These are phyloP conservation scores for Trypanosoma scelopori DNA, from an alignment of 208 protist species.

Conservation along the genomic window DNA sequence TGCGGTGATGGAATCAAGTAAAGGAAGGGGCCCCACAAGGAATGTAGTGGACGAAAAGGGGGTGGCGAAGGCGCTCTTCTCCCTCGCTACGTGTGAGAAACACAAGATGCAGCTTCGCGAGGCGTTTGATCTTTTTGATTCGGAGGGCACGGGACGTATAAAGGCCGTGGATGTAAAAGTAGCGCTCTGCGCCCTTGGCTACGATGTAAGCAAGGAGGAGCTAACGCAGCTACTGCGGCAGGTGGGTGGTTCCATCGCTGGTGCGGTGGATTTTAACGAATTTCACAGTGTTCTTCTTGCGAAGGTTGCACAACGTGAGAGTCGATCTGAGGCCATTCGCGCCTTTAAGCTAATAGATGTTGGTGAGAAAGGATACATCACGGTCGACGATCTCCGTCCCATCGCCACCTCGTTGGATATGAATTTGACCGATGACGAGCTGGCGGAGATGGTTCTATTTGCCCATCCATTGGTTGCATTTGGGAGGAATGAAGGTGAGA, in stretches of 20 bases:
- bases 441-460: conserved; percentile 97
- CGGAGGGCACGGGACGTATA: conserved; percentile 89
- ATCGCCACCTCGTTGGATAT: conserved; percentile 91
- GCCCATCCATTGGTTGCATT: conserved; percentile 71
- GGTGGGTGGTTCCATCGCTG: conserved; percentile 49
- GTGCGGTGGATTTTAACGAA: conserved; percentile 88
- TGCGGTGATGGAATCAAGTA: conserved; percentile 20
- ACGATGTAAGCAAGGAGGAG: conserved; percentile 91
- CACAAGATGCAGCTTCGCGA: conserved; percentile 88
- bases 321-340: conserved; percentile 80
- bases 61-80: conserved; percentile 33
- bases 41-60: conserved; percentile 11
- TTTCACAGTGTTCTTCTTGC: conserved; percentile 84
- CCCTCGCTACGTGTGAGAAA: conserved; percentile 68
- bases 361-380: conserved; percentile 91
- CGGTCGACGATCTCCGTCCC: conserved; percentile 94
- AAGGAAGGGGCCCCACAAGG: conserved; percentile 5
- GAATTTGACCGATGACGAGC: conserved; percentile 95
- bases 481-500: conserved; percentile 52
- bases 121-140: conserved; percentile 97
- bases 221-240: conserved; percentile 78
- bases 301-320: conserved; percentile 86
- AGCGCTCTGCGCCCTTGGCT: conserved; percentile 92
- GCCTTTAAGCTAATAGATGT: conserved; percentile 94
- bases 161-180: conserved; percentile 90